Base-by-base conservation (phyloP, 1,139 yeast species). In the Wickerhamomyces sp. region DNA sequence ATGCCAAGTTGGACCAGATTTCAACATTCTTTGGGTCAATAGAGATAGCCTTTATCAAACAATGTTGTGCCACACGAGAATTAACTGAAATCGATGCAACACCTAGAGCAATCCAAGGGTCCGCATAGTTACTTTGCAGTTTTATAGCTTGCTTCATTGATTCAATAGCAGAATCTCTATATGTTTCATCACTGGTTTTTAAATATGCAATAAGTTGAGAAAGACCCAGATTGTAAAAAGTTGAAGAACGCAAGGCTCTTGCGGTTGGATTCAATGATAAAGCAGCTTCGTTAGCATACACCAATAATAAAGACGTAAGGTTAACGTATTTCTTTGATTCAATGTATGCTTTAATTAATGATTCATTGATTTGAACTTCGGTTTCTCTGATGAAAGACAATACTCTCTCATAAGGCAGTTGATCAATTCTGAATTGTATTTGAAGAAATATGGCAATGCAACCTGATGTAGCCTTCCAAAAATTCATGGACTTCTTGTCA, bases 31-130 rank as follows among this genome's bases (percentile, higher is more conserved):
- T 75, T 4, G 85, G 75, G 39, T 85, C 82, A 33, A 88, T 62
- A 0, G 87, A 71, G 3, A 81, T 65, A 0, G 97, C 92, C 47
- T 87, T 83, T 49, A 94, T 85, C 52, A 85, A 87, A 58, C 97
- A 88, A 61, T 92, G 98, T 59, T 92, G 99, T 0, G 97, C 71
- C 7, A 88, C 84, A 38, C 74, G 74, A 0, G 92, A 81, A 50
- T 79, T 83, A 5, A 67, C 59, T 2, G 76, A 64, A 35, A 81
- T 70, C 0, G 81, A 65, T 0, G 87, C 81, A 47, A 83, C 74
- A 12, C 97, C 98, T 30, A 90, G 69, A 0, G 86, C 82, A 37
- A 78, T 70, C 99, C 99, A 92, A 43, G 79, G 80, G 25, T 74
- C 78, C 2, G 84, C 68, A 47, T 83, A 84, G 43, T 72, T 75